Base-by-base conservation (phyloP, 257 asterid species). In the Scutellaria baicalensis region DNA sequence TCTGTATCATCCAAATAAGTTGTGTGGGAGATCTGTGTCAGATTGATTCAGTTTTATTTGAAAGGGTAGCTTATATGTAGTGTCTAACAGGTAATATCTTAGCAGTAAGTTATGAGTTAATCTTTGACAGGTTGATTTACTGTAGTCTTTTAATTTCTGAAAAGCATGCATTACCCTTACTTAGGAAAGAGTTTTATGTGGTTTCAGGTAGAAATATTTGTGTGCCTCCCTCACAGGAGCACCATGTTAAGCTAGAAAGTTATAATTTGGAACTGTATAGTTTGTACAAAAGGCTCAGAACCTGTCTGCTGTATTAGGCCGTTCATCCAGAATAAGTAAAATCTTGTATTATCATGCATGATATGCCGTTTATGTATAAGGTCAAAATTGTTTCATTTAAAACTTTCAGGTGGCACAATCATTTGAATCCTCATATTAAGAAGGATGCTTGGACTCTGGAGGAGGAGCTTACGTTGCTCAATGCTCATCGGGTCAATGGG, bases 401-500 rank as follows among this genome's bases (percentile, higher is more conserved):
- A 17, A 63, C 62, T 69, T 70, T 71, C 90, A 94, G 99, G 84
- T 94, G 99, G 99, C 97, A 94, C 87, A 94, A 94, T 84, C 99
- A 89, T 88, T 86, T 94, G 88, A 89, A 94, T 85, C 99, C 99
- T 14, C 73, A 77, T 78, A 94, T 94, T 71, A 94, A 86, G 85
- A 91, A 89, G 80, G 99, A 94, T 67, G 94, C 97, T 31, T 94
- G 99, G 99, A 84, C 88, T 54, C 75, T 88, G 87, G 99, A 94
- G 72, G 99, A 94, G 85, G 99, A 94, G 78, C 88, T 82, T 57
- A 86, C 88, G 38, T 84, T 94, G 69, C 88, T 94, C 75, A 80
- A 84, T 78, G 97, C 97, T 72, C 99, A 94, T 75, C 82, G 89
- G 38, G 52, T 81, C 42, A 81, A 91, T 80, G 97, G 99, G 76